Percentiles rank a stretch among this genome's conserved stretches.
Conservation (phyloP, 2,329 filamentous ascomycete species). For the Fonsecaea nubica region DNA sequence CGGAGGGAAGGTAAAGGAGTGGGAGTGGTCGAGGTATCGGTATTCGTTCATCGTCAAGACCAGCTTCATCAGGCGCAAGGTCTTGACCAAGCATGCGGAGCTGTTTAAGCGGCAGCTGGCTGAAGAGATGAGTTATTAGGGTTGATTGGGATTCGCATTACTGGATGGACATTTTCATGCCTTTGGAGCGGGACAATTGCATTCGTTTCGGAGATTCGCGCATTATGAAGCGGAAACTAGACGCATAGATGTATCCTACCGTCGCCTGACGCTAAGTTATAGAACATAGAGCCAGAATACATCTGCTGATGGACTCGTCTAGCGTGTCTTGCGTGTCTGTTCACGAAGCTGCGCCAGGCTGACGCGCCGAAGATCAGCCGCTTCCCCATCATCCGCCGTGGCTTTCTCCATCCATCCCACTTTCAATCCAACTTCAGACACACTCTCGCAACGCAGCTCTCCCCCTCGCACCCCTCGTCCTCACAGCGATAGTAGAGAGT, state of each 20-base stretch:
- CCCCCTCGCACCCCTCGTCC: background rate
- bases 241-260: background rate
- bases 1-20: conserved; percentile 32
- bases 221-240: background rate
- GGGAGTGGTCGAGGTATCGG: conserved; percentile 34
- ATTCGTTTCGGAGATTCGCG: background rate
- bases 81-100: conserved; percentile 29
- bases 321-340: background rate
- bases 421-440: conserved; percentile 4
- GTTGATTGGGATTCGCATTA: background rate
- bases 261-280: background rate
- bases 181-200: background rate
- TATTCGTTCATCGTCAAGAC: conserved; percentile 38
- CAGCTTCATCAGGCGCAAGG: conserved; percentile 27
- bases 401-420: conserved; percentile 15
- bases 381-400: conserved; percentile 23
- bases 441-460: background rate
- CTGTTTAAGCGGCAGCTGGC: conserved; percentile 29
- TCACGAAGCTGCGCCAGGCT: conserved; percentile 21
- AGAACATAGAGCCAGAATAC: background rate
- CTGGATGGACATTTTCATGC: background rate
- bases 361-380: conserved; percentile 30
- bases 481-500: conserved; percentile 89
- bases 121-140: conserved; percentile 31
- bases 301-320: background rate